phyloP scores from a whole-genome alignment of 257 asterid genomes.

The Fraxinus anomala region DNA sequence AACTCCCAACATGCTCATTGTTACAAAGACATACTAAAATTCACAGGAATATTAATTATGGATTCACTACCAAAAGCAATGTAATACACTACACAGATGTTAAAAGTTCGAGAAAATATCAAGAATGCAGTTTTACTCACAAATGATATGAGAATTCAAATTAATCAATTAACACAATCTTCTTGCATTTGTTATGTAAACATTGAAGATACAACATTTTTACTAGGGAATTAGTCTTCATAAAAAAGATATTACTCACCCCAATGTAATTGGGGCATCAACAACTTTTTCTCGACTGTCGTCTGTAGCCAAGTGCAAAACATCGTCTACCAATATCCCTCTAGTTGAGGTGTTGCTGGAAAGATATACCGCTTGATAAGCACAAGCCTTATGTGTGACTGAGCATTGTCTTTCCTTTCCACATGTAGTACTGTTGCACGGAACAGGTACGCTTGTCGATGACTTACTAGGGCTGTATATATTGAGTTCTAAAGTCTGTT shows the following conservation, averaged over 20 bases:
- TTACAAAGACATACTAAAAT: too few species aligned
- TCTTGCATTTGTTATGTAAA: neutral
- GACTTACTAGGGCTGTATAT: constrained; percentile 77
- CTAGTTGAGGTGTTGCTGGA: constrained; percentile 76
- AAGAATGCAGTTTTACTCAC: neutral
- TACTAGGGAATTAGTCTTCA: neutral
- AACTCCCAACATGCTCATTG: too few species aligned
- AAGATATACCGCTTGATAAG: constrained; percentile 74
- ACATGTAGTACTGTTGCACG: constrained; percentile 78
- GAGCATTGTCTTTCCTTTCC: constrained; percentile 62
- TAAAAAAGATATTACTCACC: constrained; percentile 47
- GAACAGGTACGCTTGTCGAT: constrained; percentile 57
- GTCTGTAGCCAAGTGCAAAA: constrained; percentile 66
- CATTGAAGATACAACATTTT: neutral
- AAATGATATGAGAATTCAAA: neutral
- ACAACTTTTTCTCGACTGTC: constrained; percentile 41
- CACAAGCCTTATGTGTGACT: constrained; percentile 59
- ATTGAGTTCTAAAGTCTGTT: constrained; percentile 69
- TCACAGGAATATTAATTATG: too few species aligned
- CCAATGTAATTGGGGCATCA: constrained; percentile 76
- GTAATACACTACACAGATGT: neutral
- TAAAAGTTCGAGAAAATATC: too few species aligned
- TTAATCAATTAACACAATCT: neutral
- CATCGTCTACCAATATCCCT: constrained; percentile 87
- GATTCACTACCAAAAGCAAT: neutral